These are phyloP conservation scores for Rubus parviflorus DNA, from an alignment of 306 rosid species.

Conservation along the genomic window DNA sequence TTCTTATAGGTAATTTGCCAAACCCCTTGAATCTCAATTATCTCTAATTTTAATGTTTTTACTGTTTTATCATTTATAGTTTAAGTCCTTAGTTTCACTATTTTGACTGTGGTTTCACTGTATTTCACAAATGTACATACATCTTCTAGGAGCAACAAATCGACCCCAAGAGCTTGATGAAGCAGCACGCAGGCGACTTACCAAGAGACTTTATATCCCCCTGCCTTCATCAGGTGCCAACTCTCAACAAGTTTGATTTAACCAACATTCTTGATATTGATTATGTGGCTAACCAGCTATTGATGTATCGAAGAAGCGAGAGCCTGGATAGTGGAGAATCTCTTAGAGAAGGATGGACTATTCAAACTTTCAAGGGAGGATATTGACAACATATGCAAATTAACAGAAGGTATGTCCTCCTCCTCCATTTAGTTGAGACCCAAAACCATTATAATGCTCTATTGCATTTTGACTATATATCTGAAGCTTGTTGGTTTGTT, in stretches of 20 bases:
- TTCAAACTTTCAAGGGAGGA: constrained; percentile 65
- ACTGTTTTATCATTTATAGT: background rate
- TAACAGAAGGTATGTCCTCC: constrained; percentile 62
- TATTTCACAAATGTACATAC: constrained; percentile 25
- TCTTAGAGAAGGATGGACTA: constrained; percentile 79
- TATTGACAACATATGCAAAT: constrained; percentile 59
- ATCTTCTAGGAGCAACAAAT: constrained; percentile 81
- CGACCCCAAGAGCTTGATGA: constrained; percentile 97
- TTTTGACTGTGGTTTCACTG: constrained; percentile 12
- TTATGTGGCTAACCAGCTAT: constrained; percentile 30
- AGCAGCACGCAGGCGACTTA: constrained; percentile 94
- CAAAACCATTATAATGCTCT: constrained; percentile 22
- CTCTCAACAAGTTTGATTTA: constrained; percentile 18
- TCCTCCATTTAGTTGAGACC: constrained; percentile 13
- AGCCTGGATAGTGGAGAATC: constrained; percentile 70
- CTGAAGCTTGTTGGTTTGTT: constrained; percentile 18
- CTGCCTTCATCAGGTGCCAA: constrained; percentile 79
- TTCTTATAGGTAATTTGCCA: constrained; percentile 71
- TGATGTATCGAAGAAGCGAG: constrained; percentile 68
- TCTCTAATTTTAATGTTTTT: background rate
- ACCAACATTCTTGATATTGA: constrained; percentile 11
- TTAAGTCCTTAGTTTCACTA: constrained; percentile 8
- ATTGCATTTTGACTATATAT: constrained; percentile 16
- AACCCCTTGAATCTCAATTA: constrained; percentile 16
- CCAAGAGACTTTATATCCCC: constrained; percentile 89